Base-by-base conservation (phyloP, 345 rosid species). In the Populus ilicifolia region DNA sequence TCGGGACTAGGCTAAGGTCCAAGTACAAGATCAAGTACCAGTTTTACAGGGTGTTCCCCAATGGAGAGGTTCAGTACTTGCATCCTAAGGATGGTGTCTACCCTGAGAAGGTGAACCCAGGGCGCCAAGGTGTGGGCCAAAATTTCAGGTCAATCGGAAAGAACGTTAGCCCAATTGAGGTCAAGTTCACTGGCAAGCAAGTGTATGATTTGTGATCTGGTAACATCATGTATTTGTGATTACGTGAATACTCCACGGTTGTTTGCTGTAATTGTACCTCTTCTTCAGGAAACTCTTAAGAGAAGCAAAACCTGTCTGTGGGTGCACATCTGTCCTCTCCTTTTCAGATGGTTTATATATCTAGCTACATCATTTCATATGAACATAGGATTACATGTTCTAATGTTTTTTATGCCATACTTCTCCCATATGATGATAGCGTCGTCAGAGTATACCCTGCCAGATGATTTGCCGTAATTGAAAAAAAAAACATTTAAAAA, bases 1-100 rank as follows among this genome's bases (percentile, higher is more conserved):
- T 93, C 7, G 98, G 97, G 4, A 94, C 98, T 8, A 84, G 97
- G 65, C 85, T 94, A 30, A 90, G 99, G 79, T 95, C 99, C 2
- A 95, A 95, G 88, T 95, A 95, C 89, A 95, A 95, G 94, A 95
- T 95, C 71, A 89, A 79, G n/a, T 95, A 95, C 87, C 97, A 93
- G 85, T 95, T 95, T 67, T 95, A 93, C 88, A 83, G 98, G 82
- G 98, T 95, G 17, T 95, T 95, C 81, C 99, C 98, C 0, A 93
- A 90, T 23, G 97, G 97, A 0, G 99, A 95, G 77, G 99, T 95
- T 39, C 98, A 95, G 77, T 94, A 93, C 78, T 83, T 94, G 70
- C 99, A 93, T 76, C 99, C 99, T 9, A 94, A 94, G 76, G 99
- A 93, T 76, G 98, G 99, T 0, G 97, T 95, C 68, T 95, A 95